These are phyloP conservation scores for Aspergillus sp. DNA, from an alignment of 2,329 filamentous ascomycete species.

Conservation along the genomic window DNA sequence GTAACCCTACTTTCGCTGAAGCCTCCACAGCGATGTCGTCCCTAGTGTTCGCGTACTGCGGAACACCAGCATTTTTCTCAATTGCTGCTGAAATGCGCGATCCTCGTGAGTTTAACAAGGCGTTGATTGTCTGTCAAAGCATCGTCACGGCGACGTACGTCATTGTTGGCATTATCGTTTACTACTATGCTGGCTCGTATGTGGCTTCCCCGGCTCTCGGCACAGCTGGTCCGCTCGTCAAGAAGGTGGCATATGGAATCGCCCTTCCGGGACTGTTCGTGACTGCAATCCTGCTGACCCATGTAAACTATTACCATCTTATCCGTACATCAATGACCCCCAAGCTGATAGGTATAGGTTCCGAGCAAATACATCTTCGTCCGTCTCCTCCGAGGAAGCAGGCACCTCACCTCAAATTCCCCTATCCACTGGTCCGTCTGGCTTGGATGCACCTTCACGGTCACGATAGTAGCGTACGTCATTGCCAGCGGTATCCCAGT, in stretches of 20 bases:
- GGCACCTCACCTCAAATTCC: slow-evolving; percentile 22
- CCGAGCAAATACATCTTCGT: slow-evolving; percentile 24
- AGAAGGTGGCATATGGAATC: slow-evolving; percentile 48
- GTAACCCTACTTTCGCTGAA: slow-evolving; percentile 23
- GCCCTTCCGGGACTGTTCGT: slow-evolving; percentile 35
- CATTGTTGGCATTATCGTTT: slow-evolving; percentile 41
- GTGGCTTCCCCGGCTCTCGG: slow-evolving; percentile 51
- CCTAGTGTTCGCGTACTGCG: slow-evolving; percentile 32
- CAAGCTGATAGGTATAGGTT: slow-evolving; percentile 5
- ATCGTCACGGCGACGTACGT: slow-evolving; percentile 35
- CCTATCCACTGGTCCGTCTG: slow-evolving; percentile 24
- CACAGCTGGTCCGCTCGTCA: slow-evolving; percentile 43
- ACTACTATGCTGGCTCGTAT: slow-evolving; percentile 48
- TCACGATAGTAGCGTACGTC: slow-evolving; percentile 24
- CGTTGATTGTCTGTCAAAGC: slow-evolving; percentile 33
- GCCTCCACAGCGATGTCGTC: slow-evolving; percentile 31
- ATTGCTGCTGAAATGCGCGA: slow-evolving; percentile 42
- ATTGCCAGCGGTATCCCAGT: slow-evolving; percentile 31
- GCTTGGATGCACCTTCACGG: slow-evolving; percentile 23
- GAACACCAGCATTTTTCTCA: slow-evolving; percentile 32
- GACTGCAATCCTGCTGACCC: slow-evolving; percentile 20
- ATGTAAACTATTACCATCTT: slow-evolving; percentile 15
- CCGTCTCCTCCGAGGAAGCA: slow-evolving; percentile 22
- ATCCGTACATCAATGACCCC: too few relatives aligned
- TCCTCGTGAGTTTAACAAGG: slow-evolving; percentile 30